Evolutionary conservation across 2,329 filamentous ascomycete species (phyloP).

Genomic region (Pyricularia pennisetigena): DNA sequence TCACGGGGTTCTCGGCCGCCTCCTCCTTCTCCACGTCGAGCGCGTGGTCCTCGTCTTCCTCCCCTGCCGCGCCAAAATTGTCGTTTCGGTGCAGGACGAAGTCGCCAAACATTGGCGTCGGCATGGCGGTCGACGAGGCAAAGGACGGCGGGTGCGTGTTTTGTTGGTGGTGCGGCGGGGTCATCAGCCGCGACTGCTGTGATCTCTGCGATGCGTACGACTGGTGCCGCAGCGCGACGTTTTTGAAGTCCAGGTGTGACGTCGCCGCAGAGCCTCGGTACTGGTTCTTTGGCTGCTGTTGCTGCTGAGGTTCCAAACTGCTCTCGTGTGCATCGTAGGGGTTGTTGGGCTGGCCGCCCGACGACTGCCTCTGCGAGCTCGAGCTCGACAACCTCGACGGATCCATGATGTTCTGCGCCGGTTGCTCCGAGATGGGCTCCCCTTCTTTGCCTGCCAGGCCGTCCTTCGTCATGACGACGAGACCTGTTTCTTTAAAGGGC

Average conservation of each 20-base stretch:
- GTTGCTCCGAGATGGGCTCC: not conserved
- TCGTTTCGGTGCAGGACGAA: not conserved
- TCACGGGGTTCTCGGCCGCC: not conserved
- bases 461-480: not conserved
- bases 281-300: not conserved
- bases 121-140: not conserved
- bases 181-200: not conserved
- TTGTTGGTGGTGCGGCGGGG: conserved; percentile 1
- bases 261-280: not conserved
- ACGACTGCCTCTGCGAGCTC: not conserved
- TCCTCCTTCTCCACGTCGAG: not conserved
- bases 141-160: conserved; percentile 1
- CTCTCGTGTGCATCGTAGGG: not conserved
- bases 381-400: not conserved
- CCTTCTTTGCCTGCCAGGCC: not conserved
- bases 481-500: not conserved
- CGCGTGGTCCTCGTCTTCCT: not conserved
- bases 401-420: not conserved
- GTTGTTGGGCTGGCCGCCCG: not conserved
- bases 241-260: not conserved
- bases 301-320: not conserved
- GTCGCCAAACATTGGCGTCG: not conserved
- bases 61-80: not conserved
- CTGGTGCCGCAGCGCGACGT: not conserved
- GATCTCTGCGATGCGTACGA: not conserved